These are phyloP conservation scores for Populus hybrid DNA, from an alignment of 441 rosid species.

Conservation along the genomic window DNA sequence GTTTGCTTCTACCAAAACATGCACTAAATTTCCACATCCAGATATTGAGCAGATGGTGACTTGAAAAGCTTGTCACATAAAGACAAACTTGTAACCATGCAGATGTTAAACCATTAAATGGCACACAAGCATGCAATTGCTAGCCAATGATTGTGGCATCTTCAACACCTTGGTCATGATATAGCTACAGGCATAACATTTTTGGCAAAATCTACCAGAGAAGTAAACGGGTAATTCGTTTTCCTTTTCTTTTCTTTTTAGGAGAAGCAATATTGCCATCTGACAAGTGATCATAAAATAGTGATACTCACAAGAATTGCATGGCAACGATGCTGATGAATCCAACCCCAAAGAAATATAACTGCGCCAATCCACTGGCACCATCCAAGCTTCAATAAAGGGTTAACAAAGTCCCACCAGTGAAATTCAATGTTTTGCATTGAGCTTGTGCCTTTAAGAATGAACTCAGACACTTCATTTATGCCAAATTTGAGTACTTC, in stretches of 20 bases:
- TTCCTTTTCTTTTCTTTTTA: too few species aligned
- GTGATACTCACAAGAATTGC: conserved; percentile 47
- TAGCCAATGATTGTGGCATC: too few species aligned
- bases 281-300: not conserved
- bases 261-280: not conserved
- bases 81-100: too few species aligned
- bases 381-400: conserved; percentile 51
- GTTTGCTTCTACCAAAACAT: too few species aligned
- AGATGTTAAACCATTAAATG: too few species aligned
- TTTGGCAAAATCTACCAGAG: not conserved
- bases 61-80: too few species aligned
- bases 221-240: not conserved
- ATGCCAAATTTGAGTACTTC: conserved; percentile 45
- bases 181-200: not conserved
- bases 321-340: conserved; percentile 63
- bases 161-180: not conserved
- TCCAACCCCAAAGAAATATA: conserved; percentile 64
- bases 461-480: conserved; percentile 35
- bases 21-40: too few species aligned
- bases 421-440: conserved; percentile 28
- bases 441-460: conserved; percentile 38
- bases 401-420: conserved; percentile 30
- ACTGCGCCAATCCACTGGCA: conserved; percentile 53
- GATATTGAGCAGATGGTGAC: too few species aligned
- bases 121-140: too few species aligned